phyloP scores from a whole-genome alignment of 1,284 basidiomycete species.

The Fomitiporia mediterranea region DNA sequence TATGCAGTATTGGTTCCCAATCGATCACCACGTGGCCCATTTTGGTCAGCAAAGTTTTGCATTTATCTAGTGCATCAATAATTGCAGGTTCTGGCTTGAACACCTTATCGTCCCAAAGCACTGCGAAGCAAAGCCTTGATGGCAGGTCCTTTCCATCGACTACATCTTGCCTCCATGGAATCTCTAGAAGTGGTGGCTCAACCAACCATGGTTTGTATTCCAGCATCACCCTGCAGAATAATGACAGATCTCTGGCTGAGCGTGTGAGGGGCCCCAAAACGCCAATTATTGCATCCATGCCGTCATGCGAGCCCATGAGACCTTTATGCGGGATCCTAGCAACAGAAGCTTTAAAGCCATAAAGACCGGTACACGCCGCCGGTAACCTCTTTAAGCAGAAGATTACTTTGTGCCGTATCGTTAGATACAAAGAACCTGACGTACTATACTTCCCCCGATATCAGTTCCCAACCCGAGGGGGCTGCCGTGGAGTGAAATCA shows the following conservation, averaged over 20 bases:
- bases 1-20: slow-evolving; percentile 45
- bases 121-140: slow-evolving; percentile 43
- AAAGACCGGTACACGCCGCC: slow-evolving; percentile 46
- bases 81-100: slow-evolving; percentile 54
- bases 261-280: slow-evolving; percentile 50
- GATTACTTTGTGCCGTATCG: slow-evolving; percentile 15
- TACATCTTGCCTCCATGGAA: slow-evolving; percentile 46
- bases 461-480: slow-evolving; percentile 58
- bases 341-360: slow-evolving; percentile 51
- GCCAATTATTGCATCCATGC: slow-evolving; percentile 50
- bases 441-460: slow-evolving; percentile 46
- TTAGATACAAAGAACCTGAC: slow-evolving; percentile 19
- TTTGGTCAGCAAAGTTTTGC: slow-evolving; percentile 39
- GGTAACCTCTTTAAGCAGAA: slow-evolving; percentile 35
- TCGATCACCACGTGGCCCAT: slow-evolving; percentile 52
- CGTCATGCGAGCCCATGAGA: slow-evolving; percentile 46
- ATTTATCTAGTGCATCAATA: slow-evolving; percentile 39
- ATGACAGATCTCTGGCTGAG: slow-evolving; percentile 46
- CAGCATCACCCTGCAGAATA: slow-evolving; percentile 50
- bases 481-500: slow-evolving; percentile 55
- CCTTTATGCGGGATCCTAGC: slow-evolving; percentile 48
- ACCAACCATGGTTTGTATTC: slow-evolving; percentile 47
- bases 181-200: slow-evolving; percentile 49
- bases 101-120: slow-evolving; percentile 53
- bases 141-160: slow-evolving; percentile 38